phyloP scores from a whole-genome alignment of 169 alveolate genomes.

The Plasmodium vinckei region DNA sequence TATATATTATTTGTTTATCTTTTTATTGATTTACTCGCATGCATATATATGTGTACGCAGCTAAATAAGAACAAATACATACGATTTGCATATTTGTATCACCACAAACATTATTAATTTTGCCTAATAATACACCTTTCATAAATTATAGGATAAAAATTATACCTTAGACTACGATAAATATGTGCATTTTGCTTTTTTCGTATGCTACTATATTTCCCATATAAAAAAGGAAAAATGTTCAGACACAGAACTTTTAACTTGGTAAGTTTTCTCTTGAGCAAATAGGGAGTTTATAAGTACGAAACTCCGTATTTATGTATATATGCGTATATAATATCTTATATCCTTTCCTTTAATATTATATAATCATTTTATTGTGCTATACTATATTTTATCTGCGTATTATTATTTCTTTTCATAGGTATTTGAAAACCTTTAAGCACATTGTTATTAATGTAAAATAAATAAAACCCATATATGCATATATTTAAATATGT shows the following conservation, averaged over 20 bases:
- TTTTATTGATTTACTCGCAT: background rate
- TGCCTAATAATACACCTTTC: background rate
- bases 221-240: conserved; percentile 58
- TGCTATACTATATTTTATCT: too few relatives aligned
- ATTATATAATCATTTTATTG: too few relatives aligned
- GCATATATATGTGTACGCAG: background rate
- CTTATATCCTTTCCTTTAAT: too few relatives aligned
- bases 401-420: too few relatives aligned
- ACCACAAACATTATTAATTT: background rate
- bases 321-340: too few relatives aligned
- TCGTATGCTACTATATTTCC: conserved; percentile 56
- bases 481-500: background rate
- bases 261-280: conserved; percentile 18
- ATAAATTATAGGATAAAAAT: conserved; percentile 51
- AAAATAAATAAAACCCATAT: conserved; percentile 1
- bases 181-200: conserved; percentile 73
- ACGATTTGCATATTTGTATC: too few relatives aligned
- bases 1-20: background rate
- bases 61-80: too few relatives aligned
- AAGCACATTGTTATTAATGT: conserved; percentile 63
- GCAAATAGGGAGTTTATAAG: too few relatives aligned
- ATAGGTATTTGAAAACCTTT: conserved; percentile 75
- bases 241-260: conserved; percentile 57
- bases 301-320: too few relatives aligned
- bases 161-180: conserved; percentile 72